Base-by-base conservation (phyloP, 2,329 filamentous ascomycete species). In the Calonectria pauciramosa region DNA sequence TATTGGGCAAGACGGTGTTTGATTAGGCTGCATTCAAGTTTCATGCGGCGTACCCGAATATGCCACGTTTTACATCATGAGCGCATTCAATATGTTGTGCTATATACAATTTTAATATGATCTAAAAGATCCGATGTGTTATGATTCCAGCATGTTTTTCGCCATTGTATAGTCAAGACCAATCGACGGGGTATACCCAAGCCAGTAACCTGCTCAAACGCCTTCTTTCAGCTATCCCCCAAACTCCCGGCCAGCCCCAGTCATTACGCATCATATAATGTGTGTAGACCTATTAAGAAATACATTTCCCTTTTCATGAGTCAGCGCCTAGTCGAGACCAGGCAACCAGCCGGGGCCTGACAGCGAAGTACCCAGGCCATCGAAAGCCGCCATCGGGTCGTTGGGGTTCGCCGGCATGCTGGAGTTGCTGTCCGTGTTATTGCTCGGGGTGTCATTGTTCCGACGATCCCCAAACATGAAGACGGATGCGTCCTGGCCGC, bases 321-420 rank as follows among this genome's bases (percentile, higher is more conserved):
- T 44, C 41, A n/a, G 64, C 36, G 49, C 32, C 76, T 80, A 86
- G 64, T 86, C 86, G 68, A 86, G 73, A 0, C 82, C 81, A 7
- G 84, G 81, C 1, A 86, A 75, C 85, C 85, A 86, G 8, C 83
- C 82, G 20, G 78, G 80, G 26, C 78, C 78, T 47, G 78, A 80
- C 56, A 86, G 73, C 11, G 84, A 84, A 47, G 80, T 77, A 18
- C 80, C 80, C 38, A 86, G 73, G 13, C 80, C 80, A 13, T 85
- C 85, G 54, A 86, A 83, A 18, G 72, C 79, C 64, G 80, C 70
- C 51, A 78, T 72, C 13, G 77, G 78, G 20, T 81, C 82, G 38
- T 77, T 78, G 26, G 72, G 69, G 49, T 80, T 79, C n/a, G 68
- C 56, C 52, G 76, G 75, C 73, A 74, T 76, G 65, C 69, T 77